Evolutionary conservation across 2,329 filamentous ascomycete species (phyloP).

Genomic region (Fusarium keratoplasticum): DNA sequence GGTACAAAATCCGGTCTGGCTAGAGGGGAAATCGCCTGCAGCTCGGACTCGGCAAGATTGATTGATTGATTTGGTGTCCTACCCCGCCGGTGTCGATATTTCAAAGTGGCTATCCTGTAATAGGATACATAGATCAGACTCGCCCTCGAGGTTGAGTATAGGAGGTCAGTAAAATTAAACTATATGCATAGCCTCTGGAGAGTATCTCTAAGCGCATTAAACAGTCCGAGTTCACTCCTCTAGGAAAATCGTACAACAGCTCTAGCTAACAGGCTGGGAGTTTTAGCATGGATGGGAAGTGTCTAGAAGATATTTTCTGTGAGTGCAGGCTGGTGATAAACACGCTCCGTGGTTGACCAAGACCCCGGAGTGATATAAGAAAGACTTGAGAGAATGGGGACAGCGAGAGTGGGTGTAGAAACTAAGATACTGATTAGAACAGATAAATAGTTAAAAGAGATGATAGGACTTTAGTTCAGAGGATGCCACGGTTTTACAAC

Average conservation of each 20-base stretch:
- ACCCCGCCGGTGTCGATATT: too few species aligned
- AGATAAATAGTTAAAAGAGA: too few species aligned
- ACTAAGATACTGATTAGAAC: neutral
- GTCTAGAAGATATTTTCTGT: neutral
- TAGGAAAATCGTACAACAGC: neutral
- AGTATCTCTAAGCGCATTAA: neutral
- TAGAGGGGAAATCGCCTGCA: too few species aligned
- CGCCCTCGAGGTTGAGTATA: neutral
- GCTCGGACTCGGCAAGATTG: too few species aligned
- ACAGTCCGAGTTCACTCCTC: neutral
- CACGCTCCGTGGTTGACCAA: neutral
- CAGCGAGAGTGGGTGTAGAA: neutral
- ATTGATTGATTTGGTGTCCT: too few species aligned
- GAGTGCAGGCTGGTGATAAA: neutral
- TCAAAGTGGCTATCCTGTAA: too few species aligned
- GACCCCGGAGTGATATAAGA: neutral
- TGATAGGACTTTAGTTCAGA: neutral
- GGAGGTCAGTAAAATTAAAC: neutral
- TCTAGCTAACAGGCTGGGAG: neutral
- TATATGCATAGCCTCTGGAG: neutral
- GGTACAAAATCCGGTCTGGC: too few species aligned
- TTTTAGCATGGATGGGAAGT: neutral
- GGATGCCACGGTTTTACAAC: neutral
- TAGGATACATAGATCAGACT: too few species aligned
- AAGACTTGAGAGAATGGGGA: neutral